These are phyloP conservation scores for Neopestalotiopsis sp. DNA, from an alignment of 2,329 filamentous ascomycete genomes.

Conservation along the genomic window DNA sequence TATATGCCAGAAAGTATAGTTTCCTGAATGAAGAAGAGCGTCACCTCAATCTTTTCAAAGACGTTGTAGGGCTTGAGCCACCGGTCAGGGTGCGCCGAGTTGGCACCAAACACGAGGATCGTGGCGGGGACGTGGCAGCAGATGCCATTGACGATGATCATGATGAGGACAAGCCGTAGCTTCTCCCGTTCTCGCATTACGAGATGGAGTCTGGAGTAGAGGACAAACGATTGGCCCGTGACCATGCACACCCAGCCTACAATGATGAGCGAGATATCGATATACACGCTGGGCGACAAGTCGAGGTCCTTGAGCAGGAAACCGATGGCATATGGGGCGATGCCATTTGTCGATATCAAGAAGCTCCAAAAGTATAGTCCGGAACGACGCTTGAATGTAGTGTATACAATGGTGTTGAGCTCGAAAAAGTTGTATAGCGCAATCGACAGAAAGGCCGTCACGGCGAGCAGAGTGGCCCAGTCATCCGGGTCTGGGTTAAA, in stretches of 20 bases:
- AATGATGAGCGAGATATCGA: constrained; percentile 5
- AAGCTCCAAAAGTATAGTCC: constrained; percentile 40
- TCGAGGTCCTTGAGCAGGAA: constrained; percentile 37
- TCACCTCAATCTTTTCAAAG: constrained; percentile 54
- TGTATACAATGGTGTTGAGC: constrained; percentile 42
- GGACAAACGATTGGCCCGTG: constrained; percentile 59
- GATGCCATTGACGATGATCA: constrained; percentile 56
- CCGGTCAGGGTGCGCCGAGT: constrained; percentile 25
- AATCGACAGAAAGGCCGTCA: constrained; percentile 12
- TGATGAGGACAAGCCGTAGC: constrained; percentile 50
- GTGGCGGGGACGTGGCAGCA: constrained; percentile 54
- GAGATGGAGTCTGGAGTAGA: constrained; percentile 61
- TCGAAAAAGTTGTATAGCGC: constrained; percentile 32
- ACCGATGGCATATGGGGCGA: constrained; percentile 35
- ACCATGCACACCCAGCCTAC: constrained; percentile 59
- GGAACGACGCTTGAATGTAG: constrained; percentile 36
- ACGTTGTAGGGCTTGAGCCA: constrained; percentile 36
- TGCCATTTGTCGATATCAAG: constrained; percentile 33
- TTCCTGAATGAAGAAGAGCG: constrained; percentile 52
- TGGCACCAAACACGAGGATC: constrained; percentile 51
- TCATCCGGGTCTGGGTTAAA: constrained; percentile 1
- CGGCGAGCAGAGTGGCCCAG: constrained; percentile 2
- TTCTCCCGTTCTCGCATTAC: constrained; percentile 50
- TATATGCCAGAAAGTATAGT: constrained; percentile 51
- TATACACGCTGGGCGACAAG: constrained; percentile 27